Evolutionary conservation across 768 basidiomycete genomes (phyloP).

Genomic region (Pulveroboletus sp.): DNA sequence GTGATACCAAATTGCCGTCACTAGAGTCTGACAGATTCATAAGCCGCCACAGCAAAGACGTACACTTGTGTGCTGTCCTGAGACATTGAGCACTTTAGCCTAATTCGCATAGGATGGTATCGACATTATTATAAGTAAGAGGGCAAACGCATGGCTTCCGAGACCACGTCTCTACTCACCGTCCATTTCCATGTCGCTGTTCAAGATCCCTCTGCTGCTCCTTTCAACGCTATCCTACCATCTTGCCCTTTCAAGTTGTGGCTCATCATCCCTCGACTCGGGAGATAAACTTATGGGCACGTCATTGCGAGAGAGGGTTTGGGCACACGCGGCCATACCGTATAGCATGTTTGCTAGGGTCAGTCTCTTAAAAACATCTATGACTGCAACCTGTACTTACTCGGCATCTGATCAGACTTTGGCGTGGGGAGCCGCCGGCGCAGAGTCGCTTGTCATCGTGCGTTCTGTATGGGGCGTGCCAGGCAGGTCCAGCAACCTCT

Average conservation of each 20-base stretch:
- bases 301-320: constrained; percentile 3
- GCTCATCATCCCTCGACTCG: background rate
- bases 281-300: constrained; percentile 7
- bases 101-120: no score
- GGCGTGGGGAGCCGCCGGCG: background rate
- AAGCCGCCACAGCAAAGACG: no score
- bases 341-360: background rate
- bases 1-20: no score
- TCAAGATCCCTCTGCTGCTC: constrained; percentile 8
- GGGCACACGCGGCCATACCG: background rate
- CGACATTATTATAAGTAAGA: background rate
- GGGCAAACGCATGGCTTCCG: background rate
- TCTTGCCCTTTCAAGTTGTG: background rate
- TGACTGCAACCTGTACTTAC: background rate
- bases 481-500: background rate
- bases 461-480: background rate
- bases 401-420: background rate
- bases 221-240: constrained; percentile 7
- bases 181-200: constrained; percentile 6
- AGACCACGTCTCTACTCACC: background rate
- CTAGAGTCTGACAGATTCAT: no score
- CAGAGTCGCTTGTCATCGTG: constrained; percentile 2
- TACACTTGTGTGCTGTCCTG: no score
- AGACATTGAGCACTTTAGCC: no score
- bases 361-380: background rate